phyloP scores from a whole-genome alignment of 805 yeast genomes.

The Pichia cephalocereana region DNA sequence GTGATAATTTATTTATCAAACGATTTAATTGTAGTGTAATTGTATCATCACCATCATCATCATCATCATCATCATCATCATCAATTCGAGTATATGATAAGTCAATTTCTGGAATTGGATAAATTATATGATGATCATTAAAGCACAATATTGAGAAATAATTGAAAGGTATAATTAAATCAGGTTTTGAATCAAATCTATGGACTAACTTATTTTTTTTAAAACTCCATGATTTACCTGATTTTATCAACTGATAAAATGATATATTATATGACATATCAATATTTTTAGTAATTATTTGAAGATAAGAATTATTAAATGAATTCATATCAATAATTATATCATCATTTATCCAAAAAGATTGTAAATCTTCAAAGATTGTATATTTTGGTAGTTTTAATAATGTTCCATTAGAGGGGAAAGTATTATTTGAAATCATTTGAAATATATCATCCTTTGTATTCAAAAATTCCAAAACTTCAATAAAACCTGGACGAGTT shows the following conservation, averaged over 20 bases:
- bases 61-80: too few relatives aligned
- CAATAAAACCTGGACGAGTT: constrained; percentile 13
- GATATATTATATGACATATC: too few relatives aligned
- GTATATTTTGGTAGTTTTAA: constrained; percentile 6
- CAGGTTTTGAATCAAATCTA: too few relatives aligned
- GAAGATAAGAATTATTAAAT: constrained; percentile 11
- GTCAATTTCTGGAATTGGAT: constrained; percentile 8
- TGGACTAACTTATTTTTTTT: too few relatives aligned
- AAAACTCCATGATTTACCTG: too few relatives aligned
- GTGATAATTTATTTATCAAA: too few relatives aligned
- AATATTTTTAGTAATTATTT: too few relatives aligned
- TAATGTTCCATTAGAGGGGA: neutral
- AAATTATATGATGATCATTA: constrained; percentile 12
- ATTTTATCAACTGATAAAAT: too few relatives aligned
- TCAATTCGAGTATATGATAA: neutral
- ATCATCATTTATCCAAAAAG: constrained; percentile 11
- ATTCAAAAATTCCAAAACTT: constrained; percentile 15
- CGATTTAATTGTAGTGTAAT: too few relatives aligned
- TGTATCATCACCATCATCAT: too few relatives aligned
- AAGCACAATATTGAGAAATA: constrained; percentile 13
- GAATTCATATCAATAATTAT: constrained; percentile 10
- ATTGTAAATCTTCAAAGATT: constrained; percentile 14
- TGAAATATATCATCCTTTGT: constrained; percentile 13
- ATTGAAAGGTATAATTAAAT: constrained; percentile 10
- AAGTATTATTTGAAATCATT: neutral